Evolutionary conservation across 176 grass and related monocot genomes (phyloP), one percentile per base, ranked within the genome.

Genomic region (Aechmea fasciata): DNA sequence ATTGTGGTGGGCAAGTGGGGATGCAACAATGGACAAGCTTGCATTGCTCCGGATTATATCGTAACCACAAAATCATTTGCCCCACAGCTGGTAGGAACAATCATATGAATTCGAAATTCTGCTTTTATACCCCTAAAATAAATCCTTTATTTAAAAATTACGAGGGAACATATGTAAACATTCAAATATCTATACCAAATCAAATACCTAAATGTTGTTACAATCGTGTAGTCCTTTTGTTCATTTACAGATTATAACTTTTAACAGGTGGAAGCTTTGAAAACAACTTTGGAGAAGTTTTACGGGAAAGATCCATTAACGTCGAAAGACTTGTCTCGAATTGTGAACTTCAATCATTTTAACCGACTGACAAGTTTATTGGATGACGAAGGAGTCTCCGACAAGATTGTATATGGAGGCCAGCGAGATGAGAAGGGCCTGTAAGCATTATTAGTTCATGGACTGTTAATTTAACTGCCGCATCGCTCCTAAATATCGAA

Each of bases 1-100:
- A 75, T 99, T 53, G 84, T 72, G 26, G 89, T 82, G 14, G 95
- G 95, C 68, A 99, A 99, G 71, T 99, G 95, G 95, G 95, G 89
- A 48, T 86, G 89, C 69, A 99, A 94, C 63, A 90, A 79, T 63
- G 95, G 95, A 50, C 95, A 99, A 82, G 95, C 95, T 66, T 99
- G 95, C 49, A 80, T 99, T 61, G 84, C 95, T 76, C 95, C 95
- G 0, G 95, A 99, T 82, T 99, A 99, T 68, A 73, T 99, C 69
- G 80, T 99, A 57, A 99, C 95, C 0, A 90, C 95, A 1, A 94
- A 84, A 84, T 87, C 87, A n/a, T 93, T 93, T 54, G 90, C 85
- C 66, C 72, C 90, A 68, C 47, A 90, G 19, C 73, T 99, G 95
- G 95, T 99, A 88, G 26, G 73, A 7, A 41, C 33, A 41, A 41